phyloP scores from a whole-genome alignment of 495 filamentous ascomycete species.

The Letharia columbiana region DNA sequence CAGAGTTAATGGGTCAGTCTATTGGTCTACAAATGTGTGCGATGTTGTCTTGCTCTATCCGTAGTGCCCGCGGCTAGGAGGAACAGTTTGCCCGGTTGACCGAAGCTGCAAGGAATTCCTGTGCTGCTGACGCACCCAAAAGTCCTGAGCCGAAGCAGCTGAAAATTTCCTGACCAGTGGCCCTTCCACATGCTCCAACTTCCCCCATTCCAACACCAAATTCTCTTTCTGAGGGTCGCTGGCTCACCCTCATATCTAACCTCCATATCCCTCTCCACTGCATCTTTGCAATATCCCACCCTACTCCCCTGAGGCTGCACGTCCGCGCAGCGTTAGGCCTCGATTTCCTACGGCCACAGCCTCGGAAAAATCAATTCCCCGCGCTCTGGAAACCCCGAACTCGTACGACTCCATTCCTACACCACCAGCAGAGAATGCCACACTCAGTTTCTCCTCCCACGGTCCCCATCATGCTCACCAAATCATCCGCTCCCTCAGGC shows the following conservation, averaged over 20 bases:
- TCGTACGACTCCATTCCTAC: not conserved
- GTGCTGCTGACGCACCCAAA: not conserved
- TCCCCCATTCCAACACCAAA: not conserved
- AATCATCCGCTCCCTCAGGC: constrained; percentile 45
- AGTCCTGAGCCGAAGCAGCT: not conserved
- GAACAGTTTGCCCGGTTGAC: not conserved
- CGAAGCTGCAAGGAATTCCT: not conserved
- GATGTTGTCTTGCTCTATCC: not conserved
- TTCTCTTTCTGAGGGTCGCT: constrained; percentile 5
- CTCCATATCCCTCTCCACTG: not conserved
- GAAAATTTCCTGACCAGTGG: constrained; percentile 4
- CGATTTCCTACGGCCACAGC: not conserved
- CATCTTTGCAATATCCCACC: not conserved
- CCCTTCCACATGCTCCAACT: constrained; percentile 4
- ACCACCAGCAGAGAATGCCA: constrained; percentile 47
- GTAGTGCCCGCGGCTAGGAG: not conserved
- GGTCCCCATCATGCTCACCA: constrained; percentile 50
- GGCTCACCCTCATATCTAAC: not conserved
- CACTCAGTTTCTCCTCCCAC: constrained; percentile 54
- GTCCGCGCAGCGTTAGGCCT: not conserved
- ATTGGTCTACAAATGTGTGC: not conserved
- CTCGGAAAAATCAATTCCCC: not conserved
- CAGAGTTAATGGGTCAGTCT: not conserved
- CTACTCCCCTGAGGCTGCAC: not conserved
- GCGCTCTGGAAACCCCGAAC: not conserved